Base-by-base conservation (phyloP, 2,329 filamentous ascomycete genomes). In the Fusarium bactridioides region DNA sequence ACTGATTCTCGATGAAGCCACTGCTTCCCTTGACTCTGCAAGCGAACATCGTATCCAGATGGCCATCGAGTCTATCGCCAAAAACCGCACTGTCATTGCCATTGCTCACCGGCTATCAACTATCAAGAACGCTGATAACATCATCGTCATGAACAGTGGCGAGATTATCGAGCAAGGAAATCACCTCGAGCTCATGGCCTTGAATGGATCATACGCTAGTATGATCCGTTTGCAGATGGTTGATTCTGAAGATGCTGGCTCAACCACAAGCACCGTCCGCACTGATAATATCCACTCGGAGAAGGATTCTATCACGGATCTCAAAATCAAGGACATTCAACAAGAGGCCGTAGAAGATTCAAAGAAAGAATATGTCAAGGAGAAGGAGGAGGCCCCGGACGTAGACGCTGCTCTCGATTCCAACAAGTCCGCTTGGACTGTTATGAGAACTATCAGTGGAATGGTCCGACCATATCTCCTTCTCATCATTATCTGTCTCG, bases 81-180 rank as follows among this genome's bases (percentile, higher is more conserved):
- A 84, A 60, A 85, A 86, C 58, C 84, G 91, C 29, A 93, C 91
- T 1, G 90, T 91, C 0, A 88, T 93, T 61, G 85, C 90, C 21
- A 91, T 93, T 69, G 90, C 91, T 1, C 89, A 91, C 78, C 83
- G 89, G 5, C 80, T 91, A 4, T 89, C 87, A 0, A 91, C 89
- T 1, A 89, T 91, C 69, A 87, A 86, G 74, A 86, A 89, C 59
- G 91, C 91, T 0, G 89, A 93, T 74, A 87, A 89, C 67, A 93
- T 93, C 64, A 83, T 93, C 25, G 91, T 93, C 23, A 84, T 93
- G 77, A 84, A 88, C 19, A 82, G 86, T 60, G 91, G 91, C 0
- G 79, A 84, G 53, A 85, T 91, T 7, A 82, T 91, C 16, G 91
- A 93, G 78, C 84, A 90, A 75, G 91, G 91, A 0, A 89, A 85